Conservation (phyloP, 139 green algal species). For the Coelastrella sp. region DNA sequence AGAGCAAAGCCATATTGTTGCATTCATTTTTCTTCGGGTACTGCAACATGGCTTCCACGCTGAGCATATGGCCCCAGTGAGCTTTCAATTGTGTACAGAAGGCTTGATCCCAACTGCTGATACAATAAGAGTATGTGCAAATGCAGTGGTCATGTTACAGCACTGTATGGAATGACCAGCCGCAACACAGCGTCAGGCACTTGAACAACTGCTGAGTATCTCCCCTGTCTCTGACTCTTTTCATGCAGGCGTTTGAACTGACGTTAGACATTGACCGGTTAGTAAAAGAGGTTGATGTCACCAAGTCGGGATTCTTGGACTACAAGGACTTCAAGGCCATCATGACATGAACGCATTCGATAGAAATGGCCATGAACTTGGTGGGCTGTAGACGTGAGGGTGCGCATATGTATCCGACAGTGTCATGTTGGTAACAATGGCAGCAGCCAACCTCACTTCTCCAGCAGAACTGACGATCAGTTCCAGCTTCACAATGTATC, state of each 20-base stretch:
- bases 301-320: slow-evolving; percentile 66
- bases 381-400: too few relatives aligned
- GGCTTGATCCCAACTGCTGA: background rate
- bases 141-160: background rate
- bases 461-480: too few relatives aligned
- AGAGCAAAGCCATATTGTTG: too few relatives aligned
- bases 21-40: too few relatives aligned
- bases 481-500: too few relatives aligned
- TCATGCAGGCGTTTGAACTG: slow-evolving; percentile 81
- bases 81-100: background rate
- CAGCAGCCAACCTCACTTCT: too few relatives aligned
- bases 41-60: too few relatives aligned
- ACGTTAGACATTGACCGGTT: slow-evolving; percentile 80
- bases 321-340: slow-evolving; percentile 81
- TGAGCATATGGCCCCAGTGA: too few relatives aligned
- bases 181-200: too few relatives aligned
- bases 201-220: background rate
- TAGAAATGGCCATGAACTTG: too few relatives aligned
- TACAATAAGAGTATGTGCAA: background rate
- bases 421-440: too few relatives aligned
- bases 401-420: too few relatives aligned
- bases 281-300: slow-evolving; percentile 72
- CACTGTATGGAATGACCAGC: background rate
- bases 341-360: slow-evolving; percentile 50
- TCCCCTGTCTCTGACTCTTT: background rate